phyloP scores from a whole-genome alignment of 305 asterid genomes.

The Fraxinus baroniana region DNA sequence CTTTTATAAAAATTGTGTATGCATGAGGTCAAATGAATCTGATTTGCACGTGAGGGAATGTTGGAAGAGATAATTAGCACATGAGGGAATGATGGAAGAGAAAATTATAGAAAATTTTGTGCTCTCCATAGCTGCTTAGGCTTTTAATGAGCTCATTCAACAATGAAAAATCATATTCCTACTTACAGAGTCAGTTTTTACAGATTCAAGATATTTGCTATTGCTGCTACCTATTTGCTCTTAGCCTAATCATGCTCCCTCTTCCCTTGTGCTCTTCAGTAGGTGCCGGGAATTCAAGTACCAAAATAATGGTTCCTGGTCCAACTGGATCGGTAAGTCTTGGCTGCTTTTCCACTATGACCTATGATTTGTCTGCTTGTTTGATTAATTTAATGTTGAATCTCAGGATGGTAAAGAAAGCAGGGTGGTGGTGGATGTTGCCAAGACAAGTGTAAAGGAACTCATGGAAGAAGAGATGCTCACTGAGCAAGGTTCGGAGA shows the following conservation, averaged over 20 bases:
- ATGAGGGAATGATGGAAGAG: not conserved
- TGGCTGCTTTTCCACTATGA: slow-evolving; percentile 9
- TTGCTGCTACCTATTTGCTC: slow-evolving; percentile 7
- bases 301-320: slow-evolving; percentile 27
- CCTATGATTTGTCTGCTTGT: slow-evolving; percentile 8
- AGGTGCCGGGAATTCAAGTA: slow-evolving; percentile 47
- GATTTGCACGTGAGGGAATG: not conserved
- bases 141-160: not conserved
- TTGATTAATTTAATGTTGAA: slow-evolving; percentile 8
- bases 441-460: slow-evolving; percentile 73
- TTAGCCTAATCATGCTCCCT: not conserved
- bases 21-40: not conserved
- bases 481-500: slow-evolving; percentile 42
- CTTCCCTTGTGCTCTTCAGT: slow-evolving; percentile 10
- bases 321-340: slow-evolving; percentile 45
- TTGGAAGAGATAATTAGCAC: not conserved
- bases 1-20: not conserved
- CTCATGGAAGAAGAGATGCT: slow-evolving; percentile 93
- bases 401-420: slow-evolving; percentile 57
- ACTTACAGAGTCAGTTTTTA: not conserved
- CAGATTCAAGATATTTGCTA: not conserved
- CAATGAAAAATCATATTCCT: not conserved
- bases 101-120: not conserved
- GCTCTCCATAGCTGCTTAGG: not conserved
- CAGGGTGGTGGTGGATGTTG: slow-evolving; percentile 29